Conservation (phyloP, 2,329 filamentous ascomycete species). For the Microdochium paspali region DNA sequence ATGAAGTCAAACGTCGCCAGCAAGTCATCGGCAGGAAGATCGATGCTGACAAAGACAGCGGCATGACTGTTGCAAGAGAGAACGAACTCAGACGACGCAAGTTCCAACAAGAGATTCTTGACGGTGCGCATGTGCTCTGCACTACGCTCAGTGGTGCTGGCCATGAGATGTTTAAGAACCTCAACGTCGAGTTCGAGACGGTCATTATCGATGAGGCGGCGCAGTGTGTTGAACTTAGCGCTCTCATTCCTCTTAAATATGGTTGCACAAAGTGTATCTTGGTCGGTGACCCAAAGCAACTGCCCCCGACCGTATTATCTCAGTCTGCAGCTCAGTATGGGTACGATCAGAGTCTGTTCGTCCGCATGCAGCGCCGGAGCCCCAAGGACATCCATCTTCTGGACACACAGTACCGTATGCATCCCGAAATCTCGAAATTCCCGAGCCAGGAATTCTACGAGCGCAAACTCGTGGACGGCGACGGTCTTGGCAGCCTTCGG, state of each 20-base stretch:
- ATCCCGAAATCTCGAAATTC: constrained; percentile 89
- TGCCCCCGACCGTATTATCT: constrained; percentile 91
- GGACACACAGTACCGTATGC: constrained; percentile 99
- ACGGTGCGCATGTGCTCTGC: constrained; percentile 86
- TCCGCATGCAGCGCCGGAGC: constrained; percentile 93
- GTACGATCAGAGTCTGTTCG: constrained; percentile 96
- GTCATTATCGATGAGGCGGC: constrained; percentile 98
- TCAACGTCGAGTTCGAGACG: constrained; percentile 95
- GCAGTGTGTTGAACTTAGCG: constrained; percentile 95
- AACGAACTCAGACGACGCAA: constrained; percentile 76
- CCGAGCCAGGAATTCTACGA: constrained; percentile 92
- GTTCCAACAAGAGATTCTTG: constrained; percentile 84
- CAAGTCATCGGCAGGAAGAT: constrained; percentile 71
- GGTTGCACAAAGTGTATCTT: constrained; percentile 94
- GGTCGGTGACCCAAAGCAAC: constrained; percentile 93
- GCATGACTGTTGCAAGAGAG: constrained; percentile 72
- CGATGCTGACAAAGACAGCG: constrained; percentile 77
- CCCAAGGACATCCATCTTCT: constrained; percentile 83
- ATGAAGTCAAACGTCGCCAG: constrained; percentile 68
- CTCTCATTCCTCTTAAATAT: constrained; percentile 93
- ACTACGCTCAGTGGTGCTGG: constrained; percentile 91
- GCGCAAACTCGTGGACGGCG: constrained; percentile 73
- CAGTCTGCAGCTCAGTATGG: constrained; percentile 86
- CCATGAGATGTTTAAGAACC: constrained; percentile 91
- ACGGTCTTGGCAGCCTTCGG: constrained; percentile 69